Evolutionary conservation across 805 yeast species (phyloP), one percentile per base, ranked within the genome.

Genomic region (Priceomyces medius): DNA sequence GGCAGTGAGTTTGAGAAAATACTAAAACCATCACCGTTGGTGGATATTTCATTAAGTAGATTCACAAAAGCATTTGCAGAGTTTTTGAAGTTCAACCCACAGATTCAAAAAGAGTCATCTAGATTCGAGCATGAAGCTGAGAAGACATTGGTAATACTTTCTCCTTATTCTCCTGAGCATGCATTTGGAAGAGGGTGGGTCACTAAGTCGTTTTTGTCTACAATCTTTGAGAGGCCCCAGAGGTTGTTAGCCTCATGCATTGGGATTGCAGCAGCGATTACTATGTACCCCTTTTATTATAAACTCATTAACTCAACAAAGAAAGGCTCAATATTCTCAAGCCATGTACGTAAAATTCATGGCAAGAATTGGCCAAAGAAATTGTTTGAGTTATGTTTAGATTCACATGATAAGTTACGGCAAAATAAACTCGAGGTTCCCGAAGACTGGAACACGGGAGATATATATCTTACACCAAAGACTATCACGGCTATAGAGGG

Each of bases 151-250:
- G 67, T 86, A 5, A 67, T 87, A 4, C 59, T 87, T 16, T 80
- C 91, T 0, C 91, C 95, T 0, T 68, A 77, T 42, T 80, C 88
- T 1, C 68, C 84, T 23, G 76, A 79, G 46, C 96, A 87, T 62
- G 77, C 78, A 0, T 88, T 85, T 58, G 81, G 87, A 3, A 71
- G 96, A 28, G 67, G 68, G 20, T 87, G 96, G 96, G 88, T 81
- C 2, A 66, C 86, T 6, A 85, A 82, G 55, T 60, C 79, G 1
- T 83, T 83, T 51, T 59, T 76, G 32, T 66, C 83, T 13, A 77
- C 89, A 0, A 82, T 87, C 26, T 91, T 87, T 19, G 96, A 87
- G 61, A 66, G 91, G 34, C 96, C 96, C 1, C 90, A 87, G 59
- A 68, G 96, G 21, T 63, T 87, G 35, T 68, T 83, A 41, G 93